Base-by-base conservation (phyloP, 495 filamentous ascomycete genomes). In the Penicillium roqueforti region DNA sequence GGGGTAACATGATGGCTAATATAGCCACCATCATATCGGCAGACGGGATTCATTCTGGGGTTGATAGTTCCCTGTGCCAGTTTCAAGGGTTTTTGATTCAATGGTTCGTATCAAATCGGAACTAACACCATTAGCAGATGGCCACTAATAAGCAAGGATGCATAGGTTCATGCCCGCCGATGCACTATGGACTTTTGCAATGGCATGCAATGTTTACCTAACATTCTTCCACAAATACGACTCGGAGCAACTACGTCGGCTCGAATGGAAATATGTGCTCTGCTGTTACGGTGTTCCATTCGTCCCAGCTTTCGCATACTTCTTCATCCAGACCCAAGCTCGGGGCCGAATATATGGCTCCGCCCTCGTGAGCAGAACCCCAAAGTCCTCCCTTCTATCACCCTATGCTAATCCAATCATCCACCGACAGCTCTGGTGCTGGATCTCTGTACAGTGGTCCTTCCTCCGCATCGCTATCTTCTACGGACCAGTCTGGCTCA, bases 181-280 rank as follows among this genome's bases (percentile, higher is more conserved):
- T 72, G 86, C 88, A 3, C 74, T 85, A 38, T 91, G 87, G 87
- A 86, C 86, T 1, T 75, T 92, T 41, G 86, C 86, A 44, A 96
- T 96, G 91, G 88, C 90, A 3, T 76, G 87, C 53, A 96, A 95
- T 61, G 90, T 96, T 55, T 90, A 88, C 62, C 72, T 95, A 18
- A 92, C 89, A 14, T 91, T 96, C 59, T 93, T 92, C 68, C 79
- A 78, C 58, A 84, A 85, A 55, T 92, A 85, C 62, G 81, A 85
- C 45, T 83, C 86, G 0, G 70, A 80, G 2, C 78, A 83, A 50
- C 78, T 96, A 44, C 82, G 84, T 3, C 74, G 64, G 14, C 76
- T 92, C 56, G 91, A 96, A 62, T 80, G 83, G 57, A 83, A 78
- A 49, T 95, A 96, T 56, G 61, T 90, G 1, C 14, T 86, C 7